Percentiles rank a stretch among this genome's conserved stretches.
phyloP scores from a whole-genome alignment of 495 filamentous ascomycete genomes.

The Alectoria sarmentosa region DNA sequence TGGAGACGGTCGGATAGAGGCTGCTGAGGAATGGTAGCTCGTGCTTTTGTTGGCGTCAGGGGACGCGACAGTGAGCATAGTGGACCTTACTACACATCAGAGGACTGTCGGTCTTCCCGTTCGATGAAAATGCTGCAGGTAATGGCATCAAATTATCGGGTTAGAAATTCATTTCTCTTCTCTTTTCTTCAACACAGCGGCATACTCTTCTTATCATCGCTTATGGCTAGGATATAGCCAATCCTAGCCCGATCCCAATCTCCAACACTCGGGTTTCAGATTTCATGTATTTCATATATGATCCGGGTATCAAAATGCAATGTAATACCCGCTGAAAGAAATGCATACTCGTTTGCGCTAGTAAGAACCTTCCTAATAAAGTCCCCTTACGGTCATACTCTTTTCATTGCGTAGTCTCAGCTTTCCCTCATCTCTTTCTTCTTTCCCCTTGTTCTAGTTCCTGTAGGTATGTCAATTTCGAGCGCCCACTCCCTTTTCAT shows the following conservation, averaged over 20 bases:
- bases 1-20: neutral
- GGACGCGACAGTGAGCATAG: neutral
- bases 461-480: constrained; percentile 20
- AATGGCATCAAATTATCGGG: neutral
- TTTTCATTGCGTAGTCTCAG: neutral
- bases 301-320: constrained; percentile 1
- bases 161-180: neutral
- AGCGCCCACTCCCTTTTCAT: constrained; percentile 18
- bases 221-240: neutral
- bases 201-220: too few relatives aligned
- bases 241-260: neutral
- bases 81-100: too few relatives aligned
- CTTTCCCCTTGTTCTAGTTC: constrained; percentile 10
- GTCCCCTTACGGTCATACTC: neutral
- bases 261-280: neutral
- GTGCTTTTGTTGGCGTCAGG: neutral
- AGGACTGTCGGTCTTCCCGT: neutral
- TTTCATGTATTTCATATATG: neutral
- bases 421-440: constrained; percentile 5
- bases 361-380: neutral
- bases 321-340: neutral
- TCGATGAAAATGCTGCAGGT: neutral
- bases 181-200: neutral
- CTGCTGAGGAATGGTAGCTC: neutral
- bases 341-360: neutral